Evolutionary conservation across 805 yeast genomes (phyloP).

Genomic region (Candida sonorensis): DNA sequence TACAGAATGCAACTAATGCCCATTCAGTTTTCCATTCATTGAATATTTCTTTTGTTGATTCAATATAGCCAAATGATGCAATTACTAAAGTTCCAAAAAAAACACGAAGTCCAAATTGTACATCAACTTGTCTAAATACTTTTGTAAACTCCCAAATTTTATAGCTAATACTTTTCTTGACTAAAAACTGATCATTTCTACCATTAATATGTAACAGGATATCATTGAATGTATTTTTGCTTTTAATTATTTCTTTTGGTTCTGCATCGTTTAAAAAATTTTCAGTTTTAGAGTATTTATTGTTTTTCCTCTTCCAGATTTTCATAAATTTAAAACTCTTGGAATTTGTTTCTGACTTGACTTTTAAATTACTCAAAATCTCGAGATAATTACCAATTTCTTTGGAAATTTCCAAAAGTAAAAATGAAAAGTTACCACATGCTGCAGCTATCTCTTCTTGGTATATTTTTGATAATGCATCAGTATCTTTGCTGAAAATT

Average conservation of each 20-base stretch:
- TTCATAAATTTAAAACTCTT: slow-evolving; percentile 47
- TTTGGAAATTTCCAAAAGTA: slow-evolving; percentile 54
- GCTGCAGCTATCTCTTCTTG: slow-evolving; percentile 81
- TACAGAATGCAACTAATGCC: slow-evolving; percentile 75
- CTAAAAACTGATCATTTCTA: slow-evolving; percentile 3
- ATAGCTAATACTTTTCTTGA: slow-evolving; percentile 15
- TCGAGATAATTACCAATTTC: slow-evolving; percentile 47
- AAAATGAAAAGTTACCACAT: slow-evolving; percentile 71
- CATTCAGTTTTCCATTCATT: slow-evolving; percentile 74
- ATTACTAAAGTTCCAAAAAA: slow-evolving; percentile 68
- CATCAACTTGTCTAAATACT: slow-evolving; percentile 54
- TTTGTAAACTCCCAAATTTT: slow-evolving; percentile 45
- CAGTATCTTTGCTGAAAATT: slow-evolving; percentile 35
- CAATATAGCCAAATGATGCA: slow-evolving; percentile 61
- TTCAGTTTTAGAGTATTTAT: too few relatives aligned
- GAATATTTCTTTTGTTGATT: slow-evolving; percentile 46
- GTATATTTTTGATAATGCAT: slow-evolving; percentile 40
- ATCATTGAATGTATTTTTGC: slow-evolving; percentile 25
- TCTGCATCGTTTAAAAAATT: too few relatives aligned
- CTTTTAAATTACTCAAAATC: slow-evolving; percentile 28
- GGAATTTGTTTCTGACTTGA: background rate
- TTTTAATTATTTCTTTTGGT: slow-evolving; percentile 2
- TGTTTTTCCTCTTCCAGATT: slow-evolving; percentile 35
- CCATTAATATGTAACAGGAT: slow-evolving; percentile 22
- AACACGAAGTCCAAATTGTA: slow-evolving; percentile 73